Percentiles rank a stretch among this genome's conserved stretches.
These are phyloP conservation scores for Vigna trinervia DNA, from an alignment of 306 rosid genomes.

Conservation along the genomic window DNA sequence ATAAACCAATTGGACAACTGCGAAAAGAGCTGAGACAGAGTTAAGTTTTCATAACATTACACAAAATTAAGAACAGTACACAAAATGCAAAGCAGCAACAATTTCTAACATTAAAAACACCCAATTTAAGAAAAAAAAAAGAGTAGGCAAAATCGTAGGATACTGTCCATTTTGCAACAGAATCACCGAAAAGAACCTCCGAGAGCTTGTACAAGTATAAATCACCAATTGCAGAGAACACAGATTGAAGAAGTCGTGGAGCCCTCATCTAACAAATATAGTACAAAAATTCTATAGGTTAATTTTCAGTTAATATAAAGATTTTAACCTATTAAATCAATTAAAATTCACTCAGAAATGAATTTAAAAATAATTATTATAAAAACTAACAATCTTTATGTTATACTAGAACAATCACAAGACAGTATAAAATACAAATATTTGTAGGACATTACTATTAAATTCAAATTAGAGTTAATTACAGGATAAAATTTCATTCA, in stretches of 20 bases:
- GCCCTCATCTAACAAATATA: constrained; percentile 68
- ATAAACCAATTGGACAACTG: constrained; percentile 88
- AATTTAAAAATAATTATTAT: not conserved
- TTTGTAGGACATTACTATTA: no score
- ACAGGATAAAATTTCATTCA: no score
- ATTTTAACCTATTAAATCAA: not conserved
- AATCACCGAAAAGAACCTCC: constrained; percentile 59
- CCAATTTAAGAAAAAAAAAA: not conserved
- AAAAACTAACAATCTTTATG: not conserved
- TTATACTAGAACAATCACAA: no score
- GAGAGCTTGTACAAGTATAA: constrained; percentile 81
- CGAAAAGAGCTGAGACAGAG: constrained; percentile 75
- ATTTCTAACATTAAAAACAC: constrained; percentile 32
- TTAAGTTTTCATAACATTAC: constrained; percentile 43
- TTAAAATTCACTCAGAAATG: not conserved
- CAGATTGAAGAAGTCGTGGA: constrained; percentile 81
- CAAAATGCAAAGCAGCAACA: constrained; percentile 33
- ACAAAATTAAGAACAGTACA: not conserved
- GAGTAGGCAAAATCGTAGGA: constrained; percentile 55
- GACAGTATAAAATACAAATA: no score
- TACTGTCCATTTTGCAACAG: constrained; percentile 88
- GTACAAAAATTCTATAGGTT: not conserved
- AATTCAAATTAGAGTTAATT: not conserved
- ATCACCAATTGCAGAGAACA: constrained; percentile 83
- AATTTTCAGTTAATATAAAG: not conserved